Evolutionary conservation across 2,329 filamentous ascomycete genomes (phyloP).

Genomic region (Sphaerulina populicola): DNA sequence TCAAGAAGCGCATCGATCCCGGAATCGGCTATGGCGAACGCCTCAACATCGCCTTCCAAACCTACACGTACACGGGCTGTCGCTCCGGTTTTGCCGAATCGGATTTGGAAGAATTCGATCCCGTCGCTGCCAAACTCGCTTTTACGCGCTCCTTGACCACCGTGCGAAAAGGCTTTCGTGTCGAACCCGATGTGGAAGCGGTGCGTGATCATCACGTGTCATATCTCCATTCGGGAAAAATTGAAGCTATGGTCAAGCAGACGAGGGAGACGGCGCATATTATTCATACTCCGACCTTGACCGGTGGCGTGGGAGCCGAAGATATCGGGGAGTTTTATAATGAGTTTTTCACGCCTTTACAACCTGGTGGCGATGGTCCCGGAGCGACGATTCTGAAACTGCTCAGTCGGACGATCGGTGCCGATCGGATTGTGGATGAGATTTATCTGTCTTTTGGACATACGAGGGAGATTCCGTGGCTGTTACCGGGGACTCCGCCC

Average conservation of each 20-base stretch:
- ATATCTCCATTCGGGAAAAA: constrained; percentile 29
- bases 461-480: constrained; percentile 49
- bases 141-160: constrained; percentile 57
- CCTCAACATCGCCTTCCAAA: constrained; percentile 38
- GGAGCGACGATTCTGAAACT: constrained; percentile 45
- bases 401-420: constrained; percentile 50
- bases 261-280: constrained; percentile 35
- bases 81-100: constrained; percentile 63
- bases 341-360: constrained; percentile 47
- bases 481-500: constrained; percentile 50
- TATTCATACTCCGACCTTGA: constrained; percentile 41
- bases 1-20: constrained; percentile 43
- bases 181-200: constrained; percentile 41
- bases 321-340: constrained; percentile 47
- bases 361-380: constrained; percentile 33
- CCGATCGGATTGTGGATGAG: constrained; percentile 55
- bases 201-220: constrained; percentile 35
- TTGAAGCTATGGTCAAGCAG: constrained; percentile 34
- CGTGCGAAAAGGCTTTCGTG: constrained; percentile 53
- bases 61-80: constrained; percentile 49
- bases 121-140: constrained; percentile 55
- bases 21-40: constrained; percentile 46
- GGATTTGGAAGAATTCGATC: constrained; percentile 59
- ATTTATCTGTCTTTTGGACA: constrained; percentile 51
- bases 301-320: constrained; percentile 38